Base-by-base conservation (phyloP, 768 basidiomycete species). In the Russula compacta region DNA sequence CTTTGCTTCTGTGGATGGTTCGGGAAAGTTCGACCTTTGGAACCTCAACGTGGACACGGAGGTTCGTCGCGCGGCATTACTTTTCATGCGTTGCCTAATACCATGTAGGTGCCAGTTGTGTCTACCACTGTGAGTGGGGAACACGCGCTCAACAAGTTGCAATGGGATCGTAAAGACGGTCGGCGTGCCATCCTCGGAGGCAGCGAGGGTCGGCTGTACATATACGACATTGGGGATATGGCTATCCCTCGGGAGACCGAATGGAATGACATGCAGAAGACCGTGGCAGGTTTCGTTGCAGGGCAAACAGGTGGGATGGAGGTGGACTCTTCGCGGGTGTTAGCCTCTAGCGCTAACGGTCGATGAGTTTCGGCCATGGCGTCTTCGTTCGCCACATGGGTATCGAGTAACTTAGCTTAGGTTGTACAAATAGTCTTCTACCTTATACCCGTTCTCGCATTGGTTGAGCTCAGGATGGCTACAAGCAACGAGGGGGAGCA, bases 11-110 rank as follows among this genome's bases (percentile, higher is more conserved):
- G 97, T 92, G 2, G 94, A 98, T 70, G 97, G 97, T 2, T 88
- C 90, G 2, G 97, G 95, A 29, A 89, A 87, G 72, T 98, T 99
- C 72, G 92, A 98, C 69, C 70, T 99, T 42, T 99, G 97, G 97
- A 98, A 99, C 73, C 73, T 99, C 70, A 99, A 98, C 72, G 76
- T 79, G n/a, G 95, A 98, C 67, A 92, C 91, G 4, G 97, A 99
- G 83, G 95, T 94, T 70, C 60, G 86, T 77, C 46, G 35, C 29
- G 33, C 19, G 49, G 19, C 12, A 8, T 8, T 33, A 47, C 19
- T 10, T 53, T 21, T 35, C 50, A 10, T 9, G 38, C 55, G 0
- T 54, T 56, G 39, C 19, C 29, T 64, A 17, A 62, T 50, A 24
- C 15, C 19, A 42, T 32, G 29, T 67, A 98, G 95, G 93, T 98